A percentile compares a stretch with the other conserved stretches of the same genome.
Evolutionary conservation across 2,329 filamentous ascomycete genomes (phyloP).

Genomic region (Aspergillus udagawae): DNA sequence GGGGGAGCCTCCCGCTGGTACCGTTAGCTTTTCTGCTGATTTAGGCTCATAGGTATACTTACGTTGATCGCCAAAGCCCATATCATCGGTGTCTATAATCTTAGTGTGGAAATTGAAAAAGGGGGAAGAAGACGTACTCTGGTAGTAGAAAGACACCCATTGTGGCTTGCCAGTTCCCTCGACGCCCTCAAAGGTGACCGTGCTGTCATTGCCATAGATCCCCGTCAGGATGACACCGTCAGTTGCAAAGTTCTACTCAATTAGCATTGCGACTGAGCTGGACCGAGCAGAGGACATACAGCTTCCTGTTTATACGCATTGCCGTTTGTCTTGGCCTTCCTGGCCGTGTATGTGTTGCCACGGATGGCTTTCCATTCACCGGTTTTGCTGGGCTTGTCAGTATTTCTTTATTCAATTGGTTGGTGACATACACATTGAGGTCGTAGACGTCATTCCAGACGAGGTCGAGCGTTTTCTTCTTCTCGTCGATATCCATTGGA

Average conservation of each 20-base stretch:
- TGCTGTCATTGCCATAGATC: constrained; percentile 54
- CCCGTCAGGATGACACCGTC: constrained; percentile 48
- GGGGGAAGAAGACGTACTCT: constrained; percentile 30
- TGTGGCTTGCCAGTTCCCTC: constrained; percentile 50
- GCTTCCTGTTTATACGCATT: constrained; percentile 55
- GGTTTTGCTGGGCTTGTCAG: constrained; percentile 30
- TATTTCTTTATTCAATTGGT: background rate
- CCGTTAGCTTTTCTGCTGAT: background rate
- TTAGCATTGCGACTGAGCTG: background rate
- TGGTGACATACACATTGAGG: constrained; percentile 40
- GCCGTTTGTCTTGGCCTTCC: constrained; percentile 44
- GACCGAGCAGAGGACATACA: constrained; percentile 5
- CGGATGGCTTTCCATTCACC: constrained; percentile 46
- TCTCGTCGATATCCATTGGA: constrained; percentile 50
- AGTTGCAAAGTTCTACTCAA: constrained; percentile 44
- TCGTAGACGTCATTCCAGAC: constrained; percentile 57
- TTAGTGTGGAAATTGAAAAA: background rate
- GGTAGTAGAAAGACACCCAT: constrained; percentile 57
- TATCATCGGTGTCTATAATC: constrained; percentile 17
- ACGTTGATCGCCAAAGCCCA: constrained; percentile 25
- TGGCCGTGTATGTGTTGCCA: constrained; percentile 47
- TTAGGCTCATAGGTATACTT: background rate
- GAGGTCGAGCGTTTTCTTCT: constrained; percentile 47
- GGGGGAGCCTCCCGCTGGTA: constrained; percentile 48
- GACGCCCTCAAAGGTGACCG: constrained; percentile 48